phyloP scores from a whole-genome alignment of 2,329 filamentous ascomycete species.

The Alternaria burnsii region DNA sequence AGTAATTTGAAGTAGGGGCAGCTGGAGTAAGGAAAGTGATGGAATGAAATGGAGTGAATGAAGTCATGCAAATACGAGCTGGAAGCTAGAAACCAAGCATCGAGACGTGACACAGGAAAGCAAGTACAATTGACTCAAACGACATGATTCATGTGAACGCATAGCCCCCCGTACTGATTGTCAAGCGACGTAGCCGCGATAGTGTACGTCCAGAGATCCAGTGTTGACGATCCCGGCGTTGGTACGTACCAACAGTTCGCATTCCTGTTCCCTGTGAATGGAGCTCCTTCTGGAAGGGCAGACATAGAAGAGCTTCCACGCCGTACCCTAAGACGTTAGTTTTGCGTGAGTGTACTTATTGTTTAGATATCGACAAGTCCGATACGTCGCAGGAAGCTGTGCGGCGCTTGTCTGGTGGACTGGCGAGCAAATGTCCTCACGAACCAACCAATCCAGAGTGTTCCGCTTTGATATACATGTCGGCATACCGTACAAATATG shows the following conservation, averaged over 20 bases:
- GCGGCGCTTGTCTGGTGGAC: not conserved
- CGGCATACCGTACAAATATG: not conserved
- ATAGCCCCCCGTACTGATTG: not conserved
- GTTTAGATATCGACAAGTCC: not conserved
- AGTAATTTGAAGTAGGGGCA: not conserved
- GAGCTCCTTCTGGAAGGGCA: not conserved
- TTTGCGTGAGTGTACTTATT: not conserved
- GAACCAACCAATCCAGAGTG: not conserved
- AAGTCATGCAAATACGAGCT: not conserved
- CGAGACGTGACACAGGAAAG: not conserved
- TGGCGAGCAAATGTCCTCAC: not conserved
- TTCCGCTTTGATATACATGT: not conserved
- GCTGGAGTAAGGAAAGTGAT: not conserved
- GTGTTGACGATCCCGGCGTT: not conserved
- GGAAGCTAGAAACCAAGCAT: not conserved
- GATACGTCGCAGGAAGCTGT: not conserved
- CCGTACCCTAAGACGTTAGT: not conserved
- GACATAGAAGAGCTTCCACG: not conserved
- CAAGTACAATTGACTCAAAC: not conserved
- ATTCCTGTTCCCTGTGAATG: not conserved
- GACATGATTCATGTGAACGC: not conserved
- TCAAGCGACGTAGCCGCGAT: conserved; percentile 1
- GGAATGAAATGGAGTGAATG: not conserved
- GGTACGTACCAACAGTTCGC: conserved; percentile 1
- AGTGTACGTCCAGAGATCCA: not conserved